These are phyloP conservation scores for Helianthus tuberosus DNA, from an alignment of 129 eudicot species.

Conservation along the genomic window DNA sequence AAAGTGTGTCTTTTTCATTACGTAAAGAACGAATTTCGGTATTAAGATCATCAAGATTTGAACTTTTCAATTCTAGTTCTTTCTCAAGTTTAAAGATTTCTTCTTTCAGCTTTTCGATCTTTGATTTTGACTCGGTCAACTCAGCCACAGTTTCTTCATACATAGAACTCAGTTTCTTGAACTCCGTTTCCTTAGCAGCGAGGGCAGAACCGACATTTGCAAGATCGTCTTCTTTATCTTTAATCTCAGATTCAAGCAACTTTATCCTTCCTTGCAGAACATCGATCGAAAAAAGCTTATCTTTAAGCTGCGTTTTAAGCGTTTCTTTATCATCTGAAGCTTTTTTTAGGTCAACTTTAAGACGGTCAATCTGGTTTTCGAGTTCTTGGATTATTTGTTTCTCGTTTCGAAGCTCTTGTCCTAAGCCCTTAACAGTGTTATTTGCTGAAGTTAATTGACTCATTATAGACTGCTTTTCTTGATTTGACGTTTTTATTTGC, in stretches of 20 bases:
- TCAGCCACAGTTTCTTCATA: constrained; percentile 57
- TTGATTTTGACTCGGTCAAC: constrained; percentile 44
- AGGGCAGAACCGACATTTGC: constrained; percentile 44
- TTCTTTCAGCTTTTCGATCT: constrained; percentile 44
- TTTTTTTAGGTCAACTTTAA: constrained; percentile 38
- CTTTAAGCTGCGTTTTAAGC: constrained; percentile 58
- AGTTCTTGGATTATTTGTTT: constrained; percentile 54
- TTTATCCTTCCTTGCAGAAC: constrained; percentile 60
- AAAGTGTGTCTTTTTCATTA: constrained; percentile 42
- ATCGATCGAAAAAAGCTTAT: constrained; percentile 52
- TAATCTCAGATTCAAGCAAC: constrained; percentile 60
- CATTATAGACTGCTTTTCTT: constrained; percentile 61
- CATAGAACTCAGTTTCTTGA: constrained; percentile 40
- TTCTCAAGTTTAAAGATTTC: constrained; percentile 43
- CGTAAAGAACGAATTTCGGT: constrained; percentile 41
- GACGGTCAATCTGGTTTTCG: constrained; percentile 46
- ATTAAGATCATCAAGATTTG: constrained; percentile 46
- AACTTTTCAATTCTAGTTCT: constrained; percentile 55
- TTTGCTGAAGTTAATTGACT: constrained; percentile 69
- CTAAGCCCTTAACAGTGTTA: constrained; percentile 49
- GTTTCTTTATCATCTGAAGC: constrained; percentile 55
- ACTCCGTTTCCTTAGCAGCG: constrained; percentile 58
- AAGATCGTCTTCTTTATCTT: constrained; percentile 63
- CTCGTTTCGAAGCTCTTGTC: constrained; percentile 63
- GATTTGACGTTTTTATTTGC: constrained; percentile 50